phyloP scores from a whole-genome alignment of 169 alveolate genomes.

The Theileria orientalis region DNA sequence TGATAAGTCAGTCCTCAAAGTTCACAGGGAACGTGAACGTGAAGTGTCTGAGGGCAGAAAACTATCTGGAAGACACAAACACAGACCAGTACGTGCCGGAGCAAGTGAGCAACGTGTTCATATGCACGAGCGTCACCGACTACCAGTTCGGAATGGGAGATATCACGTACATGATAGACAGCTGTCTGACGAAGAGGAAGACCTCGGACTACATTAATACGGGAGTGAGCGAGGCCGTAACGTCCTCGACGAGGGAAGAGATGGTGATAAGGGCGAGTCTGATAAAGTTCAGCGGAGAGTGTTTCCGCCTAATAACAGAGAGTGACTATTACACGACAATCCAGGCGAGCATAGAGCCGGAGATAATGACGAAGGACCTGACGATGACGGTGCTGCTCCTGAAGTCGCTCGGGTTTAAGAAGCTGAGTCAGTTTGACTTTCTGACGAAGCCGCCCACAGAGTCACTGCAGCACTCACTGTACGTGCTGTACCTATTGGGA shows the following conservation, averaged over 20 bases:
- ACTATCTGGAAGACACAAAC: neutral
- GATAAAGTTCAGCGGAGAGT: constrained; percentile 28
- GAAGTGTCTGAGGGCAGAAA: constrained; percentile 3
- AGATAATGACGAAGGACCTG: constrained; percentile 59
- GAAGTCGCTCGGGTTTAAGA: constrained; percentile 47
- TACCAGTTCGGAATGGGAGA: constrained; percentile 32
- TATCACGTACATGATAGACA: constrained; percentile 50
- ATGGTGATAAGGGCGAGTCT: constrained; percentile 38
- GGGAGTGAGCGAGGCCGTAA: constrained; percentile 29
- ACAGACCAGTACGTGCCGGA: neutral
- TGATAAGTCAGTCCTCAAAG: constrained; percentile 28
- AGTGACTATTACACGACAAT: constrained; percentile 16
- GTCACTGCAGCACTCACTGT: constrained; percentile 53
- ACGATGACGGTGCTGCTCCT: constrained; percentile 34
- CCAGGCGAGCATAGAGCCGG: constrained; percentile 22
- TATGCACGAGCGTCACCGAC: constrained; percentile 37
- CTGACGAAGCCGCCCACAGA: constrained; percentile 52
- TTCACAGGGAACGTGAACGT: constrained; percentile 11
- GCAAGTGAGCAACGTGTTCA: constrained; percentile 20
- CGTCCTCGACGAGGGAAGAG: constrained; percentile 58
- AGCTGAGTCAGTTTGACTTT: constrained; percentile 54
- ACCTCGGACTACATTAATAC: constrained; percentile 44
- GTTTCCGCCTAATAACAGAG: constrained; percentile 47
- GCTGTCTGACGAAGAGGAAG: constrained; percentile 40
- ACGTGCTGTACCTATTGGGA: constrained; percentile 38